Conservation (phyloP, 2,329 filamentous ascomycete genomes). For the Colletotrichum paranaense region DNA sequence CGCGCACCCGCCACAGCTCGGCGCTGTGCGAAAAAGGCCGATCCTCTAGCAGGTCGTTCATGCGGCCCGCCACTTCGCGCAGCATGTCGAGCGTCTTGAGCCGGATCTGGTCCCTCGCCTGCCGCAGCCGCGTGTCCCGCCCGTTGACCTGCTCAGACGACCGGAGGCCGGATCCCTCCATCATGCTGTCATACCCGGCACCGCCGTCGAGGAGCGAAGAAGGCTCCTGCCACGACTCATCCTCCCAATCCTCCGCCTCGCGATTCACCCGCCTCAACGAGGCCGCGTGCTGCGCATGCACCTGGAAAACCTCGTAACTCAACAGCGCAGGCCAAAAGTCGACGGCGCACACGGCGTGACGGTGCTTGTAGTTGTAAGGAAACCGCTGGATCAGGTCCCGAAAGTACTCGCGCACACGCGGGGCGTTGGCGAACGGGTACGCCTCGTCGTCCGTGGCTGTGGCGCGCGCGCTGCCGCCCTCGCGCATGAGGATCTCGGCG, state of each 20-base stretch:
- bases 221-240: constrained; percentile 34
- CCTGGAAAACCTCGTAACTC: constrained; percentile 82
- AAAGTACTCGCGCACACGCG: constrained; percentile 71
- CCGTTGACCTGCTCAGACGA: constrained; percentile 32
- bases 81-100: constrained; percentile 68
- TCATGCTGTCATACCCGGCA: constrained; percentile 26
- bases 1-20: constrained; percentile 76
- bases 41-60: constrained; percentile 78
- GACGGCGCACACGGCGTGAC: constrained; percentile 70
- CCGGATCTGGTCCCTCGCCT: constrained; percentile 54
- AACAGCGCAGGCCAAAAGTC: constrained; percentile 88
- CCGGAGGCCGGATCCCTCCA: constrained; percentile 39
- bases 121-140: constrained; percentile 39
- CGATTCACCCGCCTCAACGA: constrained; percentile 52
- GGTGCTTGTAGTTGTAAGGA: constrained; percentile 73
- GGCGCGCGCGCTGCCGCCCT: constrained; percentile 47
- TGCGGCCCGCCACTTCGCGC: constrained; percentile 70
- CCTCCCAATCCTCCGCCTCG: constrained; percentile 45
- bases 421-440: constrained; percentile 54
- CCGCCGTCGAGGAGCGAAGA: constrained; percentile 33
- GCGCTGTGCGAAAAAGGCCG: constrained; percentile 77
- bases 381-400: constrained; percentile 82
- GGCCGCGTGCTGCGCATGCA: constrained; percentile 68
- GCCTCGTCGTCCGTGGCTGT: constrained; percentile 23
- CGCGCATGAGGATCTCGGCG: constrained; percentile 83